Base-by-base conservation (phyloP, 176 grass and related monocot genomes). In the Bromus sterilis region DNA sequence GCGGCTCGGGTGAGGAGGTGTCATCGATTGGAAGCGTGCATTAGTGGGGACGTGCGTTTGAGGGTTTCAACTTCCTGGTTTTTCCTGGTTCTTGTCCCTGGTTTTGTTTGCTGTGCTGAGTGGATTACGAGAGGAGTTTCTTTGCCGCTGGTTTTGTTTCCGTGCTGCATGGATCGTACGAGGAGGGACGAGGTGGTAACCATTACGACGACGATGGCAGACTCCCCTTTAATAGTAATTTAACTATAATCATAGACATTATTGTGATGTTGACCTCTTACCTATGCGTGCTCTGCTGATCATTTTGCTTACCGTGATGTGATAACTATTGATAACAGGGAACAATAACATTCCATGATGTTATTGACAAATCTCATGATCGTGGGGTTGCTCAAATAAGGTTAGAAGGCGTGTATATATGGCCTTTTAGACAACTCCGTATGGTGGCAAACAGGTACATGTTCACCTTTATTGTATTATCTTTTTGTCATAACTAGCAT, bases 381-480 rank as follows among this genome's bases (percentile, higher is more conserved):
- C 72, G 65, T 76, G 87, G 82, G 80, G 46, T 83, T 82, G 89
- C 93, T 80, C 84, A 91, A 80, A 87, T 99, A 80, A 95, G 93
- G 72, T 76, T 99, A 82, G 97, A 99, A 92, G 97, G 97, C 49
- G 91, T 99, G 65, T 99, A 99, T 71, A 91, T 99, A 78, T 99
- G 97, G 97, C 93, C 97, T 80, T 99, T 99, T 84, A 93, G 91
- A 78, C 93, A 99, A 89, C 89, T 99, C 58, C 91, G 97, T 31
- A 93, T 99, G 91, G 93, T 96, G 74, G 93, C 93, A 82, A 95
- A 90, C 87, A 96, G 97, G 97, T 96, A 91, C 31, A 72, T 0
- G 35, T 80, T 75, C 73, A 73, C 15, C 42, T 80, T 39, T 41
- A 21, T 75, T 65, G 25, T 84, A 75, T 56, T 43, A 51, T 79